A percentile compares a stretch with the other conserved stretches of the same genome.
These are phyloP conservation scores for Russula sp. DNA, from an alignment of 768 basidiomycete species.

Conservation along the genomic window DNA sequence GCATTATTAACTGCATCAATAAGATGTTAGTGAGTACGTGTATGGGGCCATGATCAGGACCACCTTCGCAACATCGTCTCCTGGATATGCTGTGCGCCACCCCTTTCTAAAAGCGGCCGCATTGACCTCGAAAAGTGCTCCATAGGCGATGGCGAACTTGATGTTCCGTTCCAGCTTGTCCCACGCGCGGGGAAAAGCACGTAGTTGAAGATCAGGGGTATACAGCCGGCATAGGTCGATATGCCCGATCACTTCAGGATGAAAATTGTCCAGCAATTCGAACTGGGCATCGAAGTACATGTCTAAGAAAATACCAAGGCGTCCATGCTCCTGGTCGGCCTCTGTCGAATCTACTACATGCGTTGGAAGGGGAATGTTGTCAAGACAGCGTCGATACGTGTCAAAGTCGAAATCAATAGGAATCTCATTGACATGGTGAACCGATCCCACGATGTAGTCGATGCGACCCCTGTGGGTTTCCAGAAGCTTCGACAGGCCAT, in stretches of 20 bases:
- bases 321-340: constrained; percentile 24
- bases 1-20: constrained; percentile 54
- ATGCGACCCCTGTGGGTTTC: constrained; percentile 42
- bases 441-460: constrained; percentile 86
- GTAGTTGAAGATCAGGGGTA: constrained; percentile 51
- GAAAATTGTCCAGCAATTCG: constrained; percentile 56
- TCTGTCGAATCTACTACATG: constrained; percentile 25
- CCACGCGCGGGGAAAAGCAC: constrained; percentile 53
- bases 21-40: background rate
- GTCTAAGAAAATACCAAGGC: constrained; percentile 43
- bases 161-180: constrained; percentile 70
- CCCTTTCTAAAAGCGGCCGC: constrained; percentile 89
- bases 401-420: constrained; percentile 88
- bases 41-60: constrained; percentile 26
- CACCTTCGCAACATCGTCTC: constrained; percentile 66
- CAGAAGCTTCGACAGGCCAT: constrained; percentile 48
- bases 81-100: constrained; percentile 84
- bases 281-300: constrained; percentile 85
- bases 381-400: constrained; percentile 60
- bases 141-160: constrained; percentile 62
- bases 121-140: constrained; percentile 90
- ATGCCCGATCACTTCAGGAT: constrained; percentile 89
- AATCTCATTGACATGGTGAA: constrained; percentile 83
- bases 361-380: constrained; percentile 29
- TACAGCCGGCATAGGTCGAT: constrained; percentile 90